Evolutionary conservation across 2,329 filamentous ascomycete genomes (phyloP).

Genomic region (Neophaeococcomyces aloes): DNA sequence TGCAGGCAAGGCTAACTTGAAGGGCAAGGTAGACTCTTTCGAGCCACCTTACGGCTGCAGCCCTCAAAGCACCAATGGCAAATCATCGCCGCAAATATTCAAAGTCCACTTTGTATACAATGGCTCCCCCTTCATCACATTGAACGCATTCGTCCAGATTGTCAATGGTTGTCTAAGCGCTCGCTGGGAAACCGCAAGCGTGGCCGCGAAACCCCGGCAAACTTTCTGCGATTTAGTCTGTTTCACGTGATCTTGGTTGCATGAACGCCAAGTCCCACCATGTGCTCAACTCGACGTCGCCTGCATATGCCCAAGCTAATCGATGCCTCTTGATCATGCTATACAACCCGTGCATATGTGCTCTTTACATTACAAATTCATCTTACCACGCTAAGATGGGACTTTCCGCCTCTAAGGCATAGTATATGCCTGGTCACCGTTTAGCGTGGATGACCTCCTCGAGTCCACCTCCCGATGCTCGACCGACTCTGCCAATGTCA

Average conservation of each 20-base stretch:
- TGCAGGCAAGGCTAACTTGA: constrained; percentile 7
- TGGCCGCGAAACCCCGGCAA: background rate
- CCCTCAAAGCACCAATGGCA: background rate
- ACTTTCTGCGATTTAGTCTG: background rate
- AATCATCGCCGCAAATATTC: background rate
- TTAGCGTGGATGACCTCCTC: too few relatives aligned
- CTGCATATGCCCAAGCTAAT: too few relatives aligned
- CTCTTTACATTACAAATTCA: too few relatives aligned
- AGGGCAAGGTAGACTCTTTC: background rate
- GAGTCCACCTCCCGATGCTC: background rate
- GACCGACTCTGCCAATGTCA: background rate
- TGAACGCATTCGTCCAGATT: constrained; percentile 1
- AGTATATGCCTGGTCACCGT: too few relatives aligned
- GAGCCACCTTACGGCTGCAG: constrained; percentile 3
- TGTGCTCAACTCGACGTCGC: too few relatives aligned
- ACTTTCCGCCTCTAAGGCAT: too few relatives aligned
- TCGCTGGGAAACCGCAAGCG: background rate
- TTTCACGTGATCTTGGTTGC: background rate
- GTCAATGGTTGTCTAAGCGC: constrained; percentile 8
- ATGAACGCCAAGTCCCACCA: too few relatives aligned
- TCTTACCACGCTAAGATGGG: too few relatives aligned
- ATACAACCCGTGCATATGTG: too few relatives aligned
- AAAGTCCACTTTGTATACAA: background rate
- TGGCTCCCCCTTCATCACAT: constrained; percentile 4
- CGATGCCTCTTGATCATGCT: too few relatives aligned